These are phyloP conservation scores for Gnomoniopsis sp. DNA, from an alignment of 2,329 filamentous ascomycete species.

Conservation along the genomic window DNA sequence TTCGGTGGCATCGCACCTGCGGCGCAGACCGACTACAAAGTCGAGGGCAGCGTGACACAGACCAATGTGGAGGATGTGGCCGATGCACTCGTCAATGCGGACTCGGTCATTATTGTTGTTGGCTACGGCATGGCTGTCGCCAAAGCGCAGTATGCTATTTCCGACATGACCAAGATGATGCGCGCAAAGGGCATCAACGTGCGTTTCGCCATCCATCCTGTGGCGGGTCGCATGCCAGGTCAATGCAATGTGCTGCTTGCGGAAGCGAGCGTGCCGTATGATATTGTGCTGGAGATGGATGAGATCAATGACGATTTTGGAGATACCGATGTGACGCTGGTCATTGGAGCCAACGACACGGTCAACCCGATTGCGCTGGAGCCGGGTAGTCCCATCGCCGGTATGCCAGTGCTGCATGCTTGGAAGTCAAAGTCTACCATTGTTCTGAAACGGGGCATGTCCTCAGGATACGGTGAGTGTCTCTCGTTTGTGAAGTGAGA, in stretches of 20 bases:
- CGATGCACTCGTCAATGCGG: slow-evolving; percentile 69
- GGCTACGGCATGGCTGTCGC: slow-evolving; percentile 94
- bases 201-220: slow-evolving; percentile 85
- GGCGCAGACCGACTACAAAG: slow-evolving; percentile 63
- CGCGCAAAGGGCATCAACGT: slow-evolving; percentile 76
- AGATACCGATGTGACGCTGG: slow-evolving; percentile 80
- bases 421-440: slow-evolving; percentile 94
- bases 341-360: slow-evolving; percentile 90
- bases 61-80: slow-evolving; percentile 78
- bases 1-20: slow-evolving; percentile 76
- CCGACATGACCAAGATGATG: slow-evolving; percentile 72
- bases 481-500: not conserved
- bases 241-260: slow-evolving; percentile 90
- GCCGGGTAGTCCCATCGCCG: slow-evolving; percentile 78
- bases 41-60: slow-evolving; percentile 75
- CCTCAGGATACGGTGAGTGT: slow-evolving; percentile 74
- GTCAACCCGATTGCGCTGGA: slow-evolving; percentile 89
- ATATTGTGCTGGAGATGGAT: slow-evolving; percentile 92
- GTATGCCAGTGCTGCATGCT: slow-evolving; percentile 88
- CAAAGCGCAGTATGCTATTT: slow-evolving; percentile 88
- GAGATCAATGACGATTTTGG: slow-evolving; percentile 92
- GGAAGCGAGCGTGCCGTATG: slow-evolving; percentile 84
- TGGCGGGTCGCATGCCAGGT: slow-evolving; percentile 87
- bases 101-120: slow-evolving; percentile 85
- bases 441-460: slow-evolving; percentile 90